Evolutionary conservation across 2,329 filamentous ascomycete species (phyloP), one percentile per base, ranked within the genome.

Genomic region (Scopulariopsis brevicaulis): DNA sequence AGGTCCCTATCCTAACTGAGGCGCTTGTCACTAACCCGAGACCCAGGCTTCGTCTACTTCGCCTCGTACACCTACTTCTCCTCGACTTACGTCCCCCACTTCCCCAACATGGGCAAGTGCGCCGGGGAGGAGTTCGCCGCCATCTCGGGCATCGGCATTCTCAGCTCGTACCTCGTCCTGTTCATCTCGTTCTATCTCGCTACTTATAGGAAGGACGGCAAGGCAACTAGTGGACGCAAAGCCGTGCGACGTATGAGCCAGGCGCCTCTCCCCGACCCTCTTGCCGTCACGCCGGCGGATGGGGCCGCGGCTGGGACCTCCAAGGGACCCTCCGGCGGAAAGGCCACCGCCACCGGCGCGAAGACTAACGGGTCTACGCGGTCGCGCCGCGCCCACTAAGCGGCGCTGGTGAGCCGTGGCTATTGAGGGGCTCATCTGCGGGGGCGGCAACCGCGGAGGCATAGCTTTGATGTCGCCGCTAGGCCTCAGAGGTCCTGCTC

Each of bases 151-250:
- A 96, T 96, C 66, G 89, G 81, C 64, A 96, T 96, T 67, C 80
- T 99, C 70, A 92, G 84, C 76, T 96, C 90, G 35, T 99, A 97
- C 83, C 84, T 99, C 60, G 82, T 97, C 63, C 89, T 99, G 65
- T 99, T 99, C 85, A 96, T 99, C 77, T 93, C 88, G 56, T 99
- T 99, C 86, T 99, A 97, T 82, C 82, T 96, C 65, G 91, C 91
- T 64, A 99, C 93, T 61, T 99, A 99, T 79, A 89, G 87, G 78
- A 92, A 90, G 80, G 85, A 87, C 62, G 83, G 84, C 72, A 93
- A 91, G 80, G 83, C 80, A 60, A 79, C 81, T 67, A 91, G 86
- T 66, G 89, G 89, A 67, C 92, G 89, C 74, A 94, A 93, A 79
- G 80, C 81, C 46, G 78, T 86, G 62, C 81, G 83, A 61, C 79